These are phyloP conservation scores for Ceratocystis colombiana DNA, from an alignment of 2,329 filamentous ascomycete species.

Conservation along the genomic window DNA sequence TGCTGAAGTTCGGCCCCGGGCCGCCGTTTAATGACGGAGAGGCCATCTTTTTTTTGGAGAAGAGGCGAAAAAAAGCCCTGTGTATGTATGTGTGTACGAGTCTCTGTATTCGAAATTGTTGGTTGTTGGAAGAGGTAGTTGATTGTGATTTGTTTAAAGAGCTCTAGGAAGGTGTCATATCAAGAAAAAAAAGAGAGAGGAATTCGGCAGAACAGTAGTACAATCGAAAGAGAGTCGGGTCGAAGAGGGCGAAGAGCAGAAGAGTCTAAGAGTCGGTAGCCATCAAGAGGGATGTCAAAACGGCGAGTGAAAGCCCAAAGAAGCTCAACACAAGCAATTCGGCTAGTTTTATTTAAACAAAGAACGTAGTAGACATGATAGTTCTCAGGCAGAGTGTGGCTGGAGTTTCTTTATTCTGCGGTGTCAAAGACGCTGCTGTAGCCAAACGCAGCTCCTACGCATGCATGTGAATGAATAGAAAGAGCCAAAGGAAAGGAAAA, in stretches of 20 bases:
- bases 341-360: background rate
- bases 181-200: background rate
- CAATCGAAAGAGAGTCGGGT: background rate
- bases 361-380: background rate
- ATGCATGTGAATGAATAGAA: background rate
- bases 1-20: background rate
- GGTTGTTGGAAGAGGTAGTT: background rate
- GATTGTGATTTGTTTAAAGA: background rate
- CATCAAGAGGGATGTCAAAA: background rate
- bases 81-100: background rate
- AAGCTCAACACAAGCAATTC: background rate
- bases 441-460: background rate
- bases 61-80: background rate
- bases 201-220: background rate
- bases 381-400: background rate
- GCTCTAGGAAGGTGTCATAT: background rate
- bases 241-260: background rate
- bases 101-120: background rate
- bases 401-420: background rate
- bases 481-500: background rate
- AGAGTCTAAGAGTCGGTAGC: background rate
- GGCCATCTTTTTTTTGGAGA: background rate
- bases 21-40: background rate
- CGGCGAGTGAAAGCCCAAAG: constrained; percentile 2
- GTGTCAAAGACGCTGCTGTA: constrained; percentile 1